A percentile compares a stretch with the other conserved stretches of the same genome.
phyloP scores from a whole-genome alignment of 2,329 filamentous ascomycete species.

The Apiospora kogelbergensis region DNA sequence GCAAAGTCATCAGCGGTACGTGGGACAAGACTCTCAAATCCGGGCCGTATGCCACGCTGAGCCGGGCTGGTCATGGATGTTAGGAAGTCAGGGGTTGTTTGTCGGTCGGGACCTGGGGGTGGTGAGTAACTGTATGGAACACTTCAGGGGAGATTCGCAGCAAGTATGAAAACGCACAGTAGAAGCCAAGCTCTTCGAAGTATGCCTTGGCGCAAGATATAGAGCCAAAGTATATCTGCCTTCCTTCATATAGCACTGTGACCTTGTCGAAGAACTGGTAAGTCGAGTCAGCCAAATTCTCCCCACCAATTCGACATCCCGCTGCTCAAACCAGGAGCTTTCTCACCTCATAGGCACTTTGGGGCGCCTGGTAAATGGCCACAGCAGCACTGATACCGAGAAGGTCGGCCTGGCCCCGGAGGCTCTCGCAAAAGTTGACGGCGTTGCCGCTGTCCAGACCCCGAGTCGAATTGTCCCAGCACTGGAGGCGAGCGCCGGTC shows the following conservation, averaged over 20 bases:
- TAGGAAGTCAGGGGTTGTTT: conserved; percentile 69
- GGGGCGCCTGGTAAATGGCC: conserved; percentile 46
- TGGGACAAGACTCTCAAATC: conserved; percentile 62
- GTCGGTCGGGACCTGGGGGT: conserved; percentile 47
- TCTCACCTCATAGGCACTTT: conserved; percentile 61
- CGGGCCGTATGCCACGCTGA: conserved; percentile 55
- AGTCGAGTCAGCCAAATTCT: background rate
- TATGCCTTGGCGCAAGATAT: conserved; percentile 58
- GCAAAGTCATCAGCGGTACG: conserved; percentile 71
- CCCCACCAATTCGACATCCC: too few species aligned
- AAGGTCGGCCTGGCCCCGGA: conserved; percentile 40
- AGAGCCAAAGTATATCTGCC: conserved; percentile 74
- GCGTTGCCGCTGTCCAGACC: conserved; percentile 75
- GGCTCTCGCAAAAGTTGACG: conserved; percentile 71
- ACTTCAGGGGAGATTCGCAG: background rate
- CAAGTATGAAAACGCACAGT: conserved; percentile 39
- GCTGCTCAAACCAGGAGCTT: background rate
- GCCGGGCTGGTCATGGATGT: conserved; percentile 66
- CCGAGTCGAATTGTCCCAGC: conserved; percentile 72
- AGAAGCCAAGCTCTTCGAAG: conserved; percentile 69
- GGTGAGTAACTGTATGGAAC: background rate
- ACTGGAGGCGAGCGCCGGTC: conserved; percentile 61
- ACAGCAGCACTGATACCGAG: conserved; percentile 30
- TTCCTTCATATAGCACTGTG: conserved; percentile 72
- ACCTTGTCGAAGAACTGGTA: conserved; percentile 67